A percentile compares a stretch with the other conserved stretches of the same genome.
Evolutionary conservation across 1,284 basidiomycete species (phyloP).

Genomic region (Microbotryomycetes sp.): DNA sequence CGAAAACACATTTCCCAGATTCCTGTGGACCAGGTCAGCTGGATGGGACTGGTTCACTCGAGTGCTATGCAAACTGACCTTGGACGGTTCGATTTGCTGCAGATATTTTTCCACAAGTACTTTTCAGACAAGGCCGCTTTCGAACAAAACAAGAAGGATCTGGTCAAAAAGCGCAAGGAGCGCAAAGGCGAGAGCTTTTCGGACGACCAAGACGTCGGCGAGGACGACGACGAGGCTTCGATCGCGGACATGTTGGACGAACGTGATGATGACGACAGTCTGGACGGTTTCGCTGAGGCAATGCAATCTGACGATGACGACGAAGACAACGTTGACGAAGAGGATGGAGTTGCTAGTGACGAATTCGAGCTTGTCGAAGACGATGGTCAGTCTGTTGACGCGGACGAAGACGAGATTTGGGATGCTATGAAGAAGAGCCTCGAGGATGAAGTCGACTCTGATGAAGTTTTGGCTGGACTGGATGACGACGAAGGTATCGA

Average conservation of each 20-base stretch:
- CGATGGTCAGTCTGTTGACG: conserved; percentile 19
- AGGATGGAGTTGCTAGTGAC: conserved; percentile 16
- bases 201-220: conserved; percentile 37
- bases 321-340: not conserved
- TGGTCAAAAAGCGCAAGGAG: conserved; percentile 20
- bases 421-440: conserved; percentile 44
- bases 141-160: conserved; percentile 29
- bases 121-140: conserved; percentile 37
- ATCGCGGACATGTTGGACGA: conserved; percentile 31
- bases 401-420: conserved; percentile 43
- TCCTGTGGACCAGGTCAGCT: conserved; percentile 71
- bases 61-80: not conserved
- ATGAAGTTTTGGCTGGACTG: conserved; percentile 52
- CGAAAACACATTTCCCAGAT: conserved; percentile 64
- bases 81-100: conserved; percentile 42
- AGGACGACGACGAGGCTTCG: conserved; percentile 35
- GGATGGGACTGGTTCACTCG: not conserved
- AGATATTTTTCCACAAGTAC: conserved; percentile 55
- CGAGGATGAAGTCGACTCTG: conserved; percentile 40
- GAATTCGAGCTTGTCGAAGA: conserved; percentile 29
- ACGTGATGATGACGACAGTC: conserved; percentile 41
- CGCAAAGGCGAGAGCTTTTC: conserved; percentile 43
- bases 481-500: conserved; percentile 53
- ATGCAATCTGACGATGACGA: conserved; percentile 9
- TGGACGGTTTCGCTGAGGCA: conserved; percentile 30